phyloP scores from a whole-genome alignment of 108 stramenopile genomes.

The Cyclotella choctawhatcheeana region DNA sequence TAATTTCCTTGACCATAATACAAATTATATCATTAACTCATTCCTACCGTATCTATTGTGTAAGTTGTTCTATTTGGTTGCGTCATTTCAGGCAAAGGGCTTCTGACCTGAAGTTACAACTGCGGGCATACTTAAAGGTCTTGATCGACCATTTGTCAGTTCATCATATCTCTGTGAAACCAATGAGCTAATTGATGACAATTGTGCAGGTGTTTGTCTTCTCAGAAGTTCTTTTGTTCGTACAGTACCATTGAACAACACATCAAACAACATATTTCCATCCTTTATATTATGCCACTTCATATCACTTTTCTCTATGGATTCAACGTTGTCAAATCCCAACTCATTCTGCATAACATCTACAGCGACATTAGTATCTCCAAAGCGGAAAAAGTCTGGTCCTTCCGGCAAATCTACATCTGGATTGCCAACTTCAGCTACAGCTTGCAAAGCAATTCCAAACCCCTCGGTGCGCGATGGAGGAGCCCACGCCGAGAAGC shows the following conservation, averaged over 20 bases:
- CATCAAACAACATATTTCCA: slow-evolving; percentile 41
- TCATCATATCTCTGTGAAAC: slow-evolving; percentile 38
- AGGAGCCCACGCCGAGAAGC: slow-evolving; percentile 56
- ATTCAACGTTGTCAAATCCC: slow-evolving; percentile 43
- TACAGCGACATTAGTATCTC: slow-evolving; percentile 29
- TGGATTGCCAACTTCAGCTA: slow-evolving; percentile 51
- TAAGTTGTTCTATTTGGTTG: not conserved
- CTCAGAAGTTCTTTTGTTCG: slow-evolving; percentile 48
- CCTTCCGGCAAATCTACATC: slow-evolving; percentile 52
- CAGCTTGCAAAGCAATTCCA: slow-evolving; percentile 38
- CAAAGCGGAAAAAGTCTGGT: slow-evolving; percentile 57
- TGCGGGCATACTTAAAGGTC: slow-evolving; percentile 45
- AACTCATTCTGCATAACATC: slow-evolving; percentile 21
- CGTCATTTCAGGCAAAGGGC: slow-evolving; percentile 1
- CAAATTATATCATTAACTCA: too few species aligned
- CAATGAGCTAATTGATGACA: slow-evolving; percentile 24
- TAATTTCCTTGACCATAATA: not conserved
- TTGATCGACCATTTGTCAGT: slow-evolving; percentile 36
- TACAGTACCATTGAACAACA: slow-evolving; percentile 49
- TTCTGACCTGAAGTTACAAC: slow-evolving; percentile 46
- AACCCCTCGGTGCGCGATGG: slow-evolving; percentile 46
- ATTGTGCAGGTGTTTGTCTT: slow-evolving; percentile 40
- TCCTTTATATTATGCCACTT: slow-evolving; percentile 51
- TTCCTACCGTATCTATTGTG: not conserved
- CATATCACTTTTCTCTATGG: slow-evolving; percentile 51